Evolutionary conservation across 108 stramenopile species (phyloP).

Genomic region (Cyclotella choctawhatcheeana): DNA sequence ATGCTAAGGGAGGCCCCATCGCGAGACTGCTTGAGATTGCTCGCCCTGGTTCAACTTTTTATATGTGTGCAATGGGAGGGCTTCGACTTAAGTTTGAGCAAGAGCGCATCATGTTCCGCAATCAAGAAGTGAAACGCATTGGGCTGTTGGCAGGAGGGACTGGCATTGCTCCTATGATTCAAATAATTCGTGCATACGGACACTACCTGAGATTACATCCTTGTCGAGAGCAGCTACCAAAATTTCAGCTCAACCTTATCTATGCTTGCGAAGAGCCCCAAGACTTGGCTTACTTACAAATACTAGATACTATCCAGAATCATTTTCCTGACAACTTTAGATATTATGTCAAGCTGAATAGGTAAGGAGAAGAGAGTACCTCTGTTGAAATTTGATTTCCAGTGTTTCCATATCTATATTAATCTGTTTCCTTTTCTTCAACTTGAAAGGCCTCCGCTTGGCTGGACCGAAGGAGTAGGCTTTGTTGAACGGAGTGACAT

Average conservation of each 20-base stretch:
- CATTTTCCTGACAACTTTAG: conserved; percentile 37
- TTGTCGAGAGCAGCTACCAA: conserved; percentile 12
- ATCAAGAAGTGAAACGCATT: conserved; percentile 37
- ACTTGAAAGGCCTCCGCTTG: conserved; percentile 46
- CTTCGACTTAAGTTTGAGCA: conserved; percentile 50
- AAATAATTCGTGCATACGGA: conserved; percentile 55
- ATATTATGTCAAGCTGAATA: conserved; percentile 48
- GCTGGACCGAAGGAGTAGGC: conserved; percentile 64
- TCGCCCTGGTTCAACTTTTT: conserved; percentile 48
- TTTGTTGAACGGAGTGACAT: conserved; percentile 49
- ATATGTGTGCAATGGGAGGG: conserved; percentile 64
- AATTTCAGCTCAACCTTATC: conserved; percentile 49
- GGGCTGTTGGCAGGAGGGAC: conserved; percentile 61
- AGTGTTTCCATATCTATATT: not conserved
- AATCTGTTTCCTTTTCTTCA: not conserved
- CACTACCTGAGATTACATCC: conserved; percentile 33
- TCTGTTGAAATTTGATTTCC: too few relatives aligned
- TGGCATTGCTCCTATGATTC: conserved; percentile 62
- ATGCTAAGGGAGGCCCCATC: conserved; percentile 57
- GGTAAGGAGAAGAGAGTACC: not conserved
- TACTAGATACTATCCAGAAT: conserved; percentile 29
- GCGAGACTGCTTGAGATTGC: conserved; percentile 37
- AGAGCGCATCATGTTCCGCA: conserved; percentile 14
- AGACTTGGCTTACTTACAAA: conserved; percentile 55
- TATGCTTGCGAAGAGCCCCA: conserved; percentile 54